These are phyloP conservation scores for Alternaria angustiovoidea DNA, from an alignment of 2,329 filamentous ascomycete species.

Conservation along the genomic window DNA sequence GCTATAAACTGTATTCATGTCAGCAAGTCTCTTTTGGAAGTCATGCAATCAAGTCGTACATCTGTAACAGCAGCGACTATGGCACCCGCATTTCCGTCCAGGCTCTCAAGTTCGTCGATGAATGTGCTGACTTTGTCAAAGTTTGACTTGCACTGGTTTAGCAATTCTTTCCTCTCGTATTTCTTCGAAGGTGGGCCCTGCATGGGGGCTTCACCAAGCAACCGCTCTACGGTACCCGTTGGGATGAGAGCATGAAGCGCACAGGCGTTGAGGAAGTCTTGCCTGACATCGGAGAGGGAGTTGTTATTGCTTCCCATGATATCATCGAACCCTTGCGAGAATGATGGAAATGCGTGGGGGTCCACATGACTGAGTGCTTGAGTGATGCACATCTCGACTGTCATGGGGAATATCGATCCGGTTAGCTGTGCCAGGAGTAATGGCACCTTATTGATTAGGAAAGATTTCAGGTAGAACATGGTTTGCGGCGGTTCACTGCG, in stretches of 20 bases:
- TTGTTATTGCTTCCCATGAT: constrained; percentile 63
- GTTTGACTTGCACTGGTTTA: constrained; percentile 79
- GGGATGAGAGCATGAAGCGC: constrained; percentile 86
- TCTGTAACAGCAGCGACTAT: constrained; percentile 73
- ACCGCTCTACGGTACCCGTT: constrained; percentile 76
- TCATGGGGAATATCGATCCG: constrained; percentile 65
- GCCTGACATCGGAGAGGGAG: constrained; percentile 71
- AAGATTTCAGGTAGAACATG: constrained; percentile 81
- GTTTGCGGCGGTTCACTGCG: constrained; percentile 67
- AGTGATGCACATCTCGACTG: constrained; percentile 70
- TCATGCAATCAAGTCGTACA: constrained; percentile 28
- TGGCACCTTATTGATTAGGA: constrained; percentile 79
- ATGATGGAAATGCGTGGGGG: constrained; percentile 68
- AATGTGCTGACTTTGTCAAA: constrained; percentile 77
- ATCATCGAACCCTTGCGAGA: constrained; percentile 70
- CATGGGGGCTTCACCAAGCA: constrained; percentile 86
- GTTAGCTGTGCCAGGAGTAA: constrained; percentile 66
- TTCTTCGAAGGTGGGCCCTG: constrained; percentile 77
- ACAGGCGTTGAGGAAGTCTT: constrained; percentile 89
- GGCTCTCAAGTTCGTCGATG: constrained; percentile 82
- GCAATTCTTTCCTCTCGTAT: constrained; percentile 78
- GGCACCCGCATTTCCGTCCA: constrained; percentile 90
- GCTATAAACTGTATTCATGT: constrained; percentile 65
- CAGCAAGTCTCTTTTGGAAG: constrained; percentile 2
- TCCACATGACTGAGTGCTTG: constrained; percentile 71